Percentiles rank a stretch among this genome's conserved stretches.
Evolutionary conservation across 2,329 filamentous ascomycete species (phyloP).

Genomic region (Aplosporella prunicola): DNA sequence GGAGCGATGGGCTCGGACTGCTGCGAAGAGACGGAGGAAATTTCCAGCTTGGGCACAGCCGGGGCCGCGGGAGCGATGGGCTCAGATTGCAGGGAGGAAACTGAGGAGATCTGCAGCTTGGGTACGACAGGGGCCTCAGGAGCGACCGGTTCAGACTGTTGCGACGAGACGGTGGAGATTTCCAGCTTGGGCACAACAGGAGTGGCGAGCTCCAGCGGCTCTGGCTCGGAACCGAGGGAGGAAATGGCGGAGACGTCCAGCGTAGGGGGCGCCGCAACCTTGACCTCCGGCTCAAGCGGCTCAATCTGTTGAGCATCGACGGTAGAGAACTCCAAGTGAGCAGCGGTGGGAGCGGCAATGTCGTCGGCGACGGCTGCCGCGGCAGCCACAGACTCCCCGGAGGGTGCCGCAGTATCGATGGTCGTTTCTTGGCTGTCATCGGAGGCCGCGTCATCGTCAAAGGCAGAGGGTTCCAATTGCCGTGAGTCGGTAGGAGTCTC

Average conservation of each 20-base stretch:
- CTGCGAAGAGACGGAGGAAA: slow-evolving; percentile 39
- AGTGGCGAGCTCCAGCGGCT: slow-evolving; percentile 7
- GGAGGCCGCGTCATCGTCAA: slow-evolving; percentile 3
- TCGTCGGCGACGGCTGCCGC: slow-evolving; percentile 4
- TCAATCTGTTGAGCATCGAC: slow-evolving; percentile 7
- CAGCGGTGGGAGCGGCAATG: background rate
- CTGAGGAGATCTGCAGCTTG: slow-evolving; percentile 1
- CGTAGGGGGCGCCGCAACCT: slow-evolving; percentile 3
- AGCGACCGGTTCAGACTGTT: slow-evolving; percentile 35
- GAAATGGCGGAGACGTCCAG: slow-evolving; percentile 10
- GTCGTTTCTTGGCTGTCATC: slow-evolving; percentile 15
- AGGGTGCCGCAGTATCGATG: slow-evolving; percentile 14
- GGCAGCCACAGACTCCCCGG: slow-evolving; percentile 6
- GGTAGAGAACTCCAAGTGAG: slow-evolving; percentile 4
- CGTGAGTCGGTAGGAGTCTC: too few species aligned
- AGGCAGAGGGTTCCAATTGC: slow-evolving; percentile 9
- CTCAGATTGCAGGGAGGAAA: slow-evolving; percentile 8
- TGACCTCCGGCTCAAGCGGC: slow-evolving; percentile 4
- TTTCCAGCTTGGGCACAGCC: slow-evolving; percentile 21
- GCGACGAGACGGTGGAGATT: slow-evolving; percentile 39
- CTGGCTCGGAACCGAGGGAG: slow-evolving; percentile 7
- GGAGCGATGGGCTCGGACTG: slow-evolving; percentile 32
- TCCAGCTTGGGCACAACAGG: slow-evolving; percentile 18
- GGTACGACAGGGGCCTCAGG: slow-evolving; percentile 8
- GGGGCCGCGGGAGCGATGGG: slow-evolving; percentile 12